Conservation (phyloP, 2,329 filamentous ascomycete species). For the Lecanoromycetidae sp. region DNA sequence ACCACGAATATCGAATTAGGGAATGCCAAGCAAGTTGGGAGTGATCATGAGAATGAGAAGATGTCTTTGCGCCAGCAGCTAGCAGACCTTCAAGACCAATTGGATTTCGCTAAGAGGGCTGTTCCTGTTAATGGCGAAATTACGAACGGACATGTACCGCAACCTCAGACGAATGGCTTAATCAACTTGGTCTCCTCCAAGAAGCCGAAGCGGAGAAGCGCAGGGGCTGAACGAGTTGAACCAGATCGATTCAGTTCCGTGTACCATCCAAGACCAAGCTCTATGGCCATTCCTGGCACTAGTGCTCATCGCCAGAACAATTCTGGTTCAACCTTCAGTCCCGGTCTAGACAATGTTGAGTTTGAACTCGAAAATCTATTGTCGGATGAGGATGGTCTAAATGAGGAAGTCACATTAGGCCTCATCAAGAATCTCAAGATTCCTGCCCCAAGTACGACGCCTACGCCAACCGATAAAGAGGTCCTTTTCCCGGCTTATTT, state of each 20-base stretch:
- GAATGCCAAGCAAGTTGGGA: constrained; percentile 60
- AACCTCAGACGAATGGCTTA: constrained; percentile 56
- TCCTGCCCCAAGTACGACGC: constrained; percentile 71
- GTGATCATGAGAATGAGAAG: constrained; percentile 74
- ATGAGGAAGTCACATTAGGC: constrained; percentile 93
- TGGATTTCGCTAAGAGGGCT: constrained; percentile 72
- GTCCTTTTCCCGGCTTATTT: constrained; percentile 97
- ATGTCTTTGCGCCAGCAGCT: constrained; percentile 75
- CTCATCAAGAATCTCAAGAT: constrained; percentile 96
- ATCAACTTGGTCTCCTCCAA: constrained; percentile 96
- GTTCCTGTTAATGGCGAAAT: constrained; percentile 60
- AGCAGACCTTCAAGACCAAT: constrained; percentile 77
- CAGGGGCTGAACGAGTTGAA: constrained; percentile 72
- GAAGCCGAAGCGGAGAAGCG: constrained; percentile 90
- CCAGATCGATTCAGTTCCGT: constrained; percentile 81
- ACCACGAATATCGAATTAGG: constrained; percentile 71
- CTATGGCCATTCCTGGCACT: constrained; percentile 71
- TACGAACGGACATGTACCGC: constrained; percentile 48
- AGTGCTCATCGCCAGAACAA: constrained; percentile 56
- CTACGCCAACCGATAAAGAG: constrained; percentile 92
- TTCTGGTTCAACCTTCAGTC: constrained; percentile 64
- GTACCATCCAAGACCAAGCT: constrained; percentile 90
- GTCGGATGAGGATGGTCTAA: constrained; percentile 87
- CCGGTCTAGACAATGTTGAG: constrained; percentile 80
- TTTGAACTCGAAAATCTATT: constrained; percentile 87